Conservation (phyloP, 2,329 filamentous ascomycete genomes). For the Aspergillus ibericus region DNA sequence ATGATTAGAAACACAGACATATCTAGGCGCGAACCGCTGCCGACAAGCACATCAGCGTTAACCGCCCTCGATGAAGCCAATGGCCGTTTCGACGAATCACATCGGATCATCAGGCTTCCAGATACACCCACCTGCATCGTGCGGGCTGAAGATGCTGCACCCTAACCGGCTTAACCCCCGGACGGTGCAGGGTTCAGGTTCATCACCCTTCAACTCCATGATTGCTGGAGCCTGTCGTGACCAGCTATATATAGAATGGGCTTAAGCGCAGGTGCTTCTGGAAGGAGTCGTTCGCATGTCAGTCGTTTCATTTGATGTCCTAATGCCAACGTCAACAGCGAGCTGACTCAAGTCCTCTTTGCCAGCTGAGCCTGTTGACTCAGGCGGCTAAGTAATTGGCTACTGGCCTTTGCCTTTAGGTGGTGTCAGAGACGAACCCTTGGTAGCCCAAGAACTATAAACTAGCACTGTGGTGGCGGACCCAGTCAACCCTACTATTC, state of each 20-base stretch:
- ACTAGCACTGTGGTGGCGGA: background rate
- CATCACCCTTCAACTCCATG: background rate
- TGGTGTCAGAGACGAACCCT: background rate
- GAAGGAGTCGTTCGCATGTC: background rate
- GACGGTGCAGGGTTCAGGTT: background rate
- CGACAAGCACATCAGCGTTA: background rate
- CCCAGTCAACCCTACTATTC: background rate
- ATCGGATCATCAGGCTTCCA: background rate
- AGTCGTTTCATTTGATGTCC: background rate
- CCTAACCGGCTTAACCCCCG: background rate
- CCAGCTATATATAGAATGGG: background rate
- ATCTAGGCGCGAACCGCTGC: constrained; percentile 7
- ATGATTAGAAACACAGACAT: constrained; percentile 15
- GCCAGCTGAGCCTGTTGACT: too few species aligned
- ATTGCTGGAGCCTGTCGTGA: background rate
- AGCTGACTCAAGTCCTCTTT: too few species aligned
- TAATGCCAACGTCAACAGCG: background rate
- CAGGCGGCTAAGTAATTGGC: too few species aligned
- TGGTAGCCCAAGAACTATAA: background rate
- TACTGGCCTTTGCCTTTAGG: too few species aligned
- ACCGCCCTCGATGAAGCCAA: constrained; percentile 2
- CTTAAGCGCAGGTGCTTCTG: background rate
- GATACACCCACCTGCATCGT: constrained; percentile 3
- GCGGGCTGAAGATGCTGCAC: background rate
- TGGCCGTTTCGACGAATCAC: background rate